phyloP scores from a whole-genome alignment of 23 red algal genomes.

The Gracilaria vermiculophylla region DNA sequence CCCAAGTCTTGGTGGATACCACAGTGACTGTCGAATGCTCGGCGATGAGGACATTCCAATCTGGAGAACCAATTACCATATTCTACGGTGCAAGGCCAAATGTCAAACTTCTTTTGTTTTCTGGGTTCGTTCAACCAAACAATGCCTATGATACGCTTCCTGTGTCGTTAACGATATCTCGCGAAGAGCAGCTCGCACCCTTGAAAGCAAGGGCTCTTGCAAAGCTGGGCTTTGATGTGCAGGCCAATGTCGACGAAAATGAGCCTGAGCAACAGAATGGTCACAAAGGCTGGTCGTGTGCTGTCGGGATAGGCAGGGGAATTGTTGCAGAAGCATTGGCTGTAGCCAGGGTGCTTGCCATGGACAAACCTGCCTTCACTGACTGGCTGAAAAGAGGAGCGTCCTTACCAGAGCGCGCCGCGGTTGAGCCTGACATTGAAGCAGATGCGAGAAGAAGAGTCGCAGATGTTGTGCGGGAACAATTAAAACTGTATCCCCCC shows the following conservation, averaged over 20 bases:
- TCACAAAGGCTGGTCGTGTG: background rate
- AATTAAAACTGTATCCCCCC: background rate
- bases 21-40: slow-evolving; percentile 51
- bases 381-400: slow-evolving; percentile 7
- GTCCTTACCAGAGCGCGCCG: background rate
- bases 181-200: background rate
- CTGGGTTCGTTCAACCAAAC: slow-evolving; percentile 61
- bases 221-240: slow-evolving; percentile 21
- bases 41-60: slow-evolving; percentile 51
- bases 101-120: slow-evolving; percentile 58
- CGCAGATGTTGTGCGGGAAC: background rate
- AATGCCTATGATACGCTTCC: slow-evolving; percentile 37
- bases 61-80: slow-evolving; percentile 64
- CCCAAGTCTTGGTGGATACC: slow-evolving; percentile 17
- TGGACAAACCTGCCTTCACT: slow-evolving; percentile 22
- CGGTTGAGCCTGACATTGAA: background rate
- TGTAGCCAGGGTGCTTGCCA: slow-evolving; percentile 10
- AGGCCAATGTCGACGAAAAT: background rate
- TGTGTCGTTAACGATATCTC: background rate
- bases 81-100: slow-evolving; percentile 68
- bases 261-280: background rate
- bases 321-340: slow-evolving; percentile 7
- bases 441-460: background rate
- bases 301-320: background rate
- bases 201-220: background rate